Percentiles rank a stretch among this genome's conserved stretches.
These are phyloP conservation scores for Corylus americana DNA, from an alignment of 306 rosid genomes.

Conservation along the genomic window DNA sequence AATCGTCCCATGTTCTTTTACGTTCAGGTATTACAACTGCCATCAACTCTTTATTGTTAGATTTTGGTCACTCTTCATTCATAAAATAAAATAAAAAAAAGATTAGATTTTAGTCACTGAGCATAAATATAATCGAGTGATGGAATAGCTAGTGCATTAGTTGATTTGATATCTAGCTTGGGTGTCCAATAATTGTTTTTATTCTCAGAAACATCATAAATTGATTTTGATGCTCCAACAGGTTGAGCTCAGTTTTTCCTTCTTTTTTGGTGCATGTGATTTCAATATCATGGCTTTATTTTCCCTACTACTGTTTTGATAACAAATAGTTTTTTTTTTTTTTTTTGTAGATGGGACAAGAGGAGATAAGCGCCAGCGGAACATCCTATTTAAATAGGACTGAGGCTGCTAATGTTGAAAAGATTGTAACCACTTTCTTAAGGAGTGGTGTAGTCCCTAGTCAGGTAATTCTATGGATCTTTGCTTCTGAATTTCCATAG, in stretches of 20 bases:
- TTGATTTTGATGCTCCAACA: background rate
- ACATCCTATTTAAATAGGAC: slow-evolving; percentile 97
- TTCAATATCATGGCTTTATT: background rate
- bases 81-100: no score
- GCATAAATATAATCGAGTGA: background rate
- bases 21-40: slow-evolving; percentile 70
- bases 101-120: slow-evolving; percentile 9
- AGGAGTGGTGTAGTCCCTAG: slow-evolving; percentile 97
- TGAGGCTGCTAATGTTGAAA: slow-evolving; percentile 99
- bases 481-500: slow-evolving; percentile 2
- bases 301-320: background rate
- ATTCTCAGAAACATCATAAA: background rate
- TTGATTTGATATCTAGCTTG: background rate
- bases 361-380: slow-evolving; percentile 98
- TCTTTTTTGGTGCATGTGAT: background rate
- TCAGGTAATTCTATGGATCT: slow-evolving; percentile 57
- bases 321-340: background rate
- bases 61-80: background rate
- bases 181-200: background rate
- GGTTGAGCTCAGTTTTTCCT: background rate
- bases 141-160: background rate
- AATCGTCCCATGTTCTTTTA: slow-evolving; percentile 99
- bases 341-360: slow-evolving; percentile 96
- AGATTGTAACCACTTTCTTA: slow-evolving; percentile 96
- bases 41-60: slow-evolving; percentile 6